These are phyloP conservation scores for Catharanthus roseus DNA, from an alignment of 257 asterid genomes.

Conservation along the genomic window DNA sequence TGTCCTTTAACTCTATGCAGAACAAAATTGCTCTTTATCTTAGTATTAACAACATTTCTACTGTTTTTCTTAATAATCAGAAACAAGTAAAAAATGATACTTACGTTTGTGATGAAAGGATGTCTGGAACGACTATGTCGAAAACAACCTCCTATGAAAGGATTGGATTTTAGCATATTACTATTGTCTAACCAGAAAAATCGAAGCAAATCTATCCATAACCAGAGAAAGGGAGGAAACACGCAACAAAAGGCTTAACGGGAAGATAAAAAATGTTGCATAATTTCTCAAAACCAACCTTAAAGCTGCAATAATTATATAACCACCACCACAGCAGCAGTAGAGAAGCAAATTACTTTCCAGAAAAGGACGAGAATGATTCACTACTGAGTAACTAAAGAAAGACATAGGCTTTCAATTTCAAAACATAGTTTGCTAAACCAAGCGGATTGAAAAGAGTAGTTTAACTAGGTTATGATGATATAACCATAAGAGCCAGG, in stretches of 20 bases:
- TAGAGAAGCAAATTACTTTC: neutral
- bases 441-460: slow-evolving; percentile 6
- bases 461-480: neutral
- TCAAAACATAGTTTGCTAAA: neutral
- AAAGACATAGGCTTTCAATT: neutral
- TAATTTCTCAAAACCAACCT: neutral
- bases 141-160: neutral
- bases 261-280: neutral
- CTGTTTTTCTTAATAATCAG: neutral
- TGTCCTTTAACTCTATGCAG: no score
- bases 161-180: neutral
- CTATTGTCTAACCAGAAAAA: neutral
- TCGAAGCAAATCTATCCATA: neutral
- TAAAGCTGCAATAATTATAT: neutral
- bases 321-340: neutral
- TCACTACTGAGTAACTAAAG: neutral
- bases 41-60: neutral
- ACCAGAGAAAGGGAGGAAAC: neutral
- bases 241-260: neutral
- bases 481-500: neutral
- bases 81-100: slow-evolving; percentile 23
- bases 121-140: neutral
- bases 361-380: neutral
- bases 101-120: slow-evolving; percentile 81
- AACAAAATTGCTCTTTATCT: neutral